A percentile compares a stretch with the other conserved stretches of the same genome.
These are phyloP conservation scores for Hermanozyma aechmeae DNA, from an alignment of 805 yeast species.

Conservation along the genomic window DNA sequence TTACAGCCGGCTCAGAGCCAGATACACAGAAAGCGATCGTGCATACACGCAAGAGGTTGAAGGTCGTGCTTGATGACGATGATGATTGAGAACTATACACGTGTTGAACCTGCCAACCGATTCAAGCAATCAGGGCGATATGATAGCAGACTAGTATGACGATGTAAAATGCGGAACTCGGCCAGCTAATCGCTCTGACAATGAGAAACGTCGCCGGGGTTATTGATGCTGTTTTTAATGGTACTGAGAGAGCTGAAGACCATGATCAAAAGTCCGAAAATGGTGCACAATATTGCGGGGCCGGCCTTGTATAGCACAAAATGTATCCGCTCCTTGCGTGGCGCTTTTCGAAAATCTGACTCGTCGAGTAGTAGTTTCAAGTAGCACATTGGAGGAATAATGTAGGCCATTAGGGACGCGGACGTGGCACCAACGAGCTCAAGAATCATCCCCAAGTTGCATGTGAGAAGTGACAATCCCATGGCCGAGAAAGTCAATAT, in stretches of 20 bases:
- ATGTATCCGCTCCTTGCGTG: conserved; percentile 12
- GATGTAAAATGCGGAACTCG: too few species aligned
- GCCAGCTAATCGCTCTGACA: conserved; percentile 38
- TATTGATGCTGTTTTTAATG: conserved; percentile 33
- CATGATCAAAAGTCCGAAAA: conserved; percentile 74
- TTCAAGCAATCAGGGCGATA: too few species aligned
- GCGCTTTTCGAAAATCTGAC: conserved; percentile 21
- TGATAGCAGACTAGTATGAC: too few species aligned
- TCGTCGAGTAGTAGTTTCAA: conserved; percentile 48
- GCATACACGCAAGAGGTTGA: too few species aligned
- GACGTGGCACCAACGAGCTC: conserved; percentile 91
- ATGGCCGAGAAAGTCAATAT: conserved; percentile 58
- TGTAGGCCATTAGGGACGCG: conserved; percentile 87
- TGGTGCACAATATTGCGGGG: conserved; percentile 52
- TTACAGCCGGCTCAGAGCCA: too few species aligned
- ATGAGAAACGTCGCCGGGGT: conserved; percentile 33
- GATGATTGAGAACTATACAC: too few species aligned
- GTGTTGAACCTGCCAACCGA: too few species aligned
- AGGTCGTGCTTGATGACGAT: too few species aligned
- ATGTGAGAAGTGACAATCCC: conserved; percentile 69
- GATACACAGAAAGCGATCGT: too few species aligned
- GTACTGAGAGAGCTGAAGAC: conserved; percentile 73
- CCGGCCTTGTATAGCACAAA: conserved; percentile 34
- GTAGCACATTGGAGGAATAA: conserved; percentile 80
- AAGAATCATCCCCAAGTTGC: conserved; percentile 81